These are phyloP conservation scores for Leptographium lundbergii DNA, from an alignment of 2,329 filamentous ascomycete species.

Conservation along the genomic window DNA sequence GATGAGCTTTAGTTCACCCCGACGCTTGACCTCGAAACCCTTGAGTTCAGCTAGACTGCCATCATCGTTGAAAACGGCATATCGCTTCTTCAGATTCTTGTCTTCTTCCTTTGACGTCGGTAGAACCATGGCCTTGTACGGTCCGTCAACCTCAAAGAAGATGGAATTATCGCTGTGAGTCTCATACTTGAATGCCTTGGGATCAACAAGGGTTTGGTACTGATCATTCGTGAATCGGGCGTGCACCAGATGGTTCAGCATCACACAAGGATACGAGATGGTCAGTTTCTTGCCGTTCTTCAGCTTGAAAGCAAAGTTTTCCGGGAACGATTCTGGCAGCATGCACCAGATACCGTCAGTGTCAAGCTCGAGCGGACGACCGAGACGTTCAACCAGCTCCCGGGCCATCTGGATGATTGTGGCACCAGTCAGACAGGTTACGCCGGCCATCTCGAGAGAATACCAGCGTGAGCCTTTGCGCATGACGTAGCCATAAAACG, in stretches of 20 bases:
- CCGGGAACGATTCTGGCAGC: slow-evolving; percentile 87
- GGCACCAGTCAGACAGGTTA: slow-evolving; percentile 91
- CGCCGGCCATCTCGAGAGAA: slow-evolving; percentile 97
- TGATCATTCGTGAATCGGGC: slow-evolving; percentile 93
- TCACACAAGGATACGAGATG: slow-evolving; percentile 97
- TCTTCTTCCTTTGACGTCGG: slow-evolving; percentile 98
- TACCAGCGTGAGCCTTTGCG: slow-evolving; percentile 98
- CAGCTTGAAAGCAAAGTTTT: slow-evolving; percentile 88
- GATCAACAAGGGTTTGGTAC: slow-evolving; percentile 80
- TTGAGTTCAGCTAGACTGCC: slow-evolving; percentile 91
- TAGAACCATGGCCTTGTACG: slow-evolving; percentile 93
- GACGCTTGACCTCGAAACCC: slow-evolving; percentile 92
- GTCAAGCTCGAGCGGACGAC: slow-evolving; percentile 83
- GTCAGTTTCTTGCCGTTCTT: slow-evolving; percentile 92
- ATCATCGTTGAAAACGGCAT: slow-evolving; percentile 97
- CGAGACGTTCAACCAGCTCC: slow-evolving; percentile 84
- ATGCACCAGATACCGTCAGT: slow-evolving; percentile 99
- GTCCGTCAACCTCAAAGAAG: slow-evolving; percentile 97
- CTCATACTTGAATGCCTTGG: slow-evolving; percentile 74
- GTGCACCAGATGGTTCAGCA: slow-evolving; percentile 97
- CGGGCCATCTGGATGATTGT: slow-evolving; percentile 95
- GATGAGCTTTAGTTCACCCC: slow-evolving; percentile 97
- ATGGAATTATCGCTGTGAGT: slow-evolving; percentile 98
- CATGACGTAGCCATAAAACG: slow-evolving; percentile 99
- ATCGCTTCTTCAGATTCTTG: slow-evolving; percentile 98